Base-by-base conservation (phyloP, 2,329 filamentous ascomycete genomes). In the Claviceps paspali region DNA sequence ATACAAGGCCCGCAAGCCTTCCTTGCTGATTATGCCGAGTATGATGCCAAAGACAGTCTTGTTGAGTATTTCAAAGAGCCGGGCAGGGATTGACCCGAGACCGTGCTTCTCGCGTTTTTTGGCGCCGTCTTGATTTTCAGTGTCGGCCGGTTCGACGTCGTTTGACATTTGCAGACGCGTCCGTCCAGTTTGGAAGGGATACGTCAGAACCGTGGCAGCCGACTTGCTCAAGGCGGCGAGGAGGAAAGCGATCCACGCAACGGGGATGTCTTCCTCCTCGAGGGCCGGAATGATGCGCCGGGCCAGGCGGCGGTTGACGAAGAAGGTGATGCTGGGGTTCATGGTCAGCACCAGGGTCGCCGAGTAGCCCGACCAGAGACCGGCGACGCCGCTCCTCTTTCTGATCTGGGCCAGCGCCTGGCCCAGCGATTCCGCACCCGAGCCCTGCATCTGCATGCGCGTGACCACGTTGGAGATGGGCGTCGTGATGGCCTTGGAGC, bases 341-440 rank as follows among this genome's bases (percentile, higher is more conserved):
- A 93, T 64, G 1, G 86, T 87, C 35, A 93, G 61, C 28, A 94
- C 67, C 40, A 93, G 56, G 17, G 73, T 79, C 2, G 85, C 84
- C 15, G 81, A 83, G 55, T 93, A 93, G 0, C 86, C 86, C 0
- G 84, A 79, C 87, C 86, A 94, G 49, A 94, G 79, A 2, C 84
- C 85, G 31, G 64, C 52, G 8, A 86, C 41, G 0, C 86, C 85
- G 47, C 79, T 81, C 52, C 88, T 79, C 2, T 62, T 50, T 29
- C 64, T 60, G 41, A 92, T 87, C 29, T 72, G 65, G 1, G 62
- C 56, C 14, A 78, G 66, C 22, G 84, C 82, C 35, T 79, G 67
- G 21, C 55, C 48, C 4, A 73, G 65, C 41, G 53, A 67, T 45
- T 49, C 54, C 48, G 55, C 18, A 18, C 53, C 44, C 4, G 68